Evolutionary conservation across 345 rosid species (phyloP).

Genomic region (Sonneratia caseolaris): DNA sequence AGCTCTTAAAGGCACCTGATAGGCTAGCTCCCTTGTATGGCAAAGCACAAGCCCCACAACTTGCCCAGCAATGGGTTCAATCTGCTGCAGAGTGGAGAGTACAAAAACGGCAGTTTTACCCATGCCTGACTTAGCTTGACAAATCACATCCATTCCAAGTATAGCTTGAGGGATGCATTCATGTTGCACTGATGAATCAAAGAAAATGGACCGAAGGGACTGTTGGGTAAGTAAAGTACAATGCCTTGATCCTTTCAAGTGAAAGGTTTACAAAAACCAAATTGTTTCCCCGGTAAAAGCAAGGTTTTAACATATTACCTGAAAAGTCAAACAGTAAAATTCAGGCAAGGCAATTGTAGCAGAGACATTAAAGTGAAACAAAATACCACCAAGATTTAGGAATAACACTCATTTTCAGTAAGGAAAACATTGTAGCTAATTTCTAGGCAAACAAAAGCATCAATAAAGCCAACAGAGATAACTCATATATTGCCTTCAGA

Average conservation of each 20-base stretch:
- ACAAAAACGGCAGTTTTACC: constrained; percentile 98
- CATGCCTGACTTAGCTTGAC: constrained; percentile 99
- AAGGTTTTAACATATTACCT: constrained; percentile 53
- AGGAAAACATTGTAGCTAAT: not conserved
- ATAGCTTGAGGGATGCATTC: constrained; percentile 44
- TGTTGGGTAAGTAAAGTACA: constrained; percentile 62
- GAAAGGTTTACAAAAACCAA: constrained; percentile 54
- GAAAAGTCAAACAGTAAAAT: constrained; percentile 7
- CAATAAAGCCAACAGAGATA: not conserved
- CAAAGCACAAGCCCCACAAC: constrained; percentile 86
- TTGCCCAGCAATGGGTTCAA: constrained; percentile 84
- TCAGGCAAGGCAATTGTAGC: constrained; percentile 13
- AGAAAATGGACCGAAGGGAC: constrained; percentile 72
- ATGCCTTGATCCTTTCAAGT: constrained; percentile 51
- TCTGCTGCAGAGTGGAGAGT: constrained; percentile 80
- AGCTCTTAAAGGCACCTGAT: constrained; percentile 47
- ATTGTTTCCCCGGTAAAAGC: constrained; percentile 51
- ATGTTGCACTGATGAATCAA: constrained; percentile 92
- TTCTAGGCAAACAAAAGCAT: not conserved
- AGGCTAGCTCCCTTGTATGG: constrained; percentile 93
- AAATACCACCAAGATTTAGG: not conserved
- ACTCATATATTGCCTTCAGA: constrained; percentile 63
- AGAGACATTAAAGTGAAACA: not conserved
- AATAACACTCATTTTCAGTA: not conserved
- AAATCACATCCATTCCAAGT: constrained; percentile 86